Evolutionary conservation across 192 early-diverging fungal genomes (phyloP), one percentile per base, ranked within the genome.

Genomic region (Umbelopsis sp.): DNA sequence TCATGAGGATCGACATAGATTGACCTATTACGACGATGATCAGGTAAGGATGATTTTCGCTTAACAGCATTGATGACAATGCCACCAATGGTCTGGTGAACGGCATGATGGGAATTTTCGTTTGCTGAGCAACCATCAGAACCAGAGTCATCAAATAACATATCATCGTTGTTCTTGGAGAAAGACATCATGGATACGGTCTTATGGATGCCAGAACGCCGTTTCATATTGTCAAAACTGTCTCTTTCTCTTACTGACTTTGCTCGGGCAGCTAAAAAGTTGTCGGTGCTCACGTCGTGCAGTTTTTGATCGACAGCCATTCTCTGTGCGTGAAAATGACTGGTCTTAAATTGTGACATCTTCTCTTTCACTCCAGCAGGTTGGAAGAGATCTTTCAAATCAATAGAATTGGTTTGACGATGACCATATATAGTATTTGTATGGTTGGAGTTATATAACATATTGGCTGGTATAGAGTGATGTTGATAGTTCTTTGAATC

Each of bases 271-370:
- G 75, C 52, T 48, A 77, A 23, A 23, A 72, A 77, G 27, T 77
- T 71, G 35, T 77, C 71, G 9, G 75, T 77, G 35, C 71, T 72
- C 1, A 77, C 75, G 69, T 77, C 75, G 5, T 71, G 67, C 27
- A 77, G 21, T 49, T 77, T 77, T 16, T 77, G 65, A 65, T 77
- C 75, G 18, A 66, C 47, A 15, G 67, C 48, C 25, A 77, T 49
- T 33, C 71, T 55, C 46, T 69, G 35, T 9, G 75, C 67, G 44
- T 77, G 66, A 25, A 69, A 67, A 66, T 77, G 75, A 23, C 64
- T 77, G 23, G 41, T 77, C 49, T 77, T 77, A 15, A 50, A 22
- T 25, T 73, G 68, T 5, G 67, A 64, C 76, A 77, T 77, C 47
- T 77, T 77, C 25, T 71, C 71, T 61, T 61, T 61, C 8, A 61